These are phyloP conservation scores for Pyrenochaeta sp. DNA, from an alignment of 2,329 filamentous ascomycete genomes.

Conservation along the genomic window DNA sequence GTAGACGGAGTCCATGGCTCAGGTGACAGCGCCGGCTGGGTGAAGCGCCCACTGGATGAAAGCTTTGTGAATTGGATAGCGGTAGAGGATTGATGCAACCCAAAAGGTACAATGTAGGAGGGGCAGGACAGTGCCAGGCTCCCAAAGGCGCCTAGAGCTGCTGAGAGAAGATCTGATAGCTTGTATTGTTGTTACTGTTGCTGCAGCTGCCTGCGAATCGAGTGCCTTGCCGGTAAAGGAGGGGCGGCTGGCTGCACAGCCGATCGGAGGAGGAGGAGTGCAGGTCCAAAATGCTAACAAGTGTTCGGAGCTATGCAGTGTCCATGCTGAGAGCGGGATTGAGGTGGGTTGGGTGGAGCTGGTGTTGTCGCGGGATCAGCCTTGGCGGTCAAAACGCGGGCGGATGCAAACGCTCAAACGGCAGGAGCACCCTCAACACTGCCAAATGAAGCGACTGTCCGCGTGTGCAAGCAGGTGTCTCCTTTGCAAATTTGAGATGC, in stretches of 20 bases:
- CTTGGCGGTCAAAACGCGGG: slow-evolving; percentile 17
- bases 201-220: slow-evolving; percentile 25
- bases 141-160: slow-evolving; percentile 24
- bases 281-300: slow-evolving; percentile 45
- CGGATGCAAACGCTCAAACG: slow-evolving; percentile 26
- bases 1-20: slow-evolving; percentile 42
- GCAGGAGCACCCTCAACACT: slow-evolving; percentile 29
- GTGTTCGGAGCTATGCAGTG: slow-evolving; percentile 31
- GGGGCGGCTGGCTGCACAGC: slow-evolving; percentile 30
- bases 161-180: slow-evolving; percentile 19
- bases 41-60: no score
- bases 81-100: slow-evolving; percentile 14
- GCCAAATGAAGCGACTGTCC: slow-evolving; percentile 17
- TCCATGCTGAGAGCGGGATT: slow-evolving; percentile 15
- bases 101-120: slow-evolving; percentile 34
- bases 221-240: slow-evolving; percentile 37
- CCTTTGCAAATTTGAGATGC: background rate
- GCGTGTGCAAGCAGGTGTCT: slow-evolving; percentile 16
- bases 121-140: slow-evolving; percentile 23
- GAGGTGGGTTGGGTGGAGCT: slow-evolving; percentile 26
- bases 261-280: slow-evolving; percentile 31
- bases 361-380: no score
- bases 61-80: slow-evolving; percentile 11
- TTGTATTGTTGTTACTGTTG: slow-evolving; percentile 28
- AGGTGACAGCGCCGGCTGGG: no score